Base-by-base conservation (phyloP, 23 red algal species). In the Porphyridium purpureum region DNA sequence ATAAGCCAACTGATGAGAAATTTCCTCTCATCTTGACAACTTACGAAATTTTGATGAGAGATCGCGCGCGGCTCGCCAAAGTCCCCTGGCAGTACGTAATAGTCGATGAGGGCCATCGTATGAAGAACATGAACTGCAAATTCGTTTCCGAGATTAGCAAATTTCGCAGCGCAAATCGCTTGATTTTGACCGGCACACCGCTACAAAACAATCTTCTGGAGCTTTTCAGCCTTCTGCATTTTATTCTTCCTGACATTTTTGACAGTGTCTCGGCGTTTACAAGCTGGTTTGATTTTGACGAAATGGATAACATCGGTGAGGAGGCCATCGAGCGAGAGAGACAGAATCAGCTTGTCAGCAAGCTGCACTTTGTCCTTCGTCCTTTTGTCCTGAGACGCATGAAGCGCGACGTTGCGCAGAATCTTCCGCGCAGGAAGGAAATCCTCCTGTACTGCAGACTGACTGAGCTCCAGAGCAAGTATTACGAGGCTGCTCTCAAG, bases 41-140 rank as follows among this genome's bases (percentile, higher is more conserved):
- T 1, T 74, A 74, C 54, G 69, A 74, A 44, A 74, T 74, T 8
- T 31, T 74, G 4, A 74, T 74, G 56, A 4, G 69, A 9, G 69
- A 74, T n/a, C 47, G 54, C n/a, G 41, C 33, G 14, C 65, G 72
- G 23, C 74, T 98, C 9, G 66, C 76, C 50, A 73, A 83, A 19
- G 27, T 44, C 27, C 49, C 29, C 27, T 74, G 69, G 69, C 35
- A 46, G 29, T 74, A 74, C 54, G 29, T 74, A 3, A 64, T 74
- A 9, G 50, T 74, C 34, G 69, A 74, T 31, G 69, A 74, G 49
- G 69, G 56, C 31, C 69, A 74, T 21, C 69, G 69, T 5, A 74
- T 74, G 38, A 74, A 74, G 29, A 74, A 74, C 59, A 63, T 74
- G 55, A 32, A 74, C 32, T 74, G 69, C 14, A 52, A 64, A 31